Conservation (phyloP, 1,284 basidiomycete genomes). For the Cryptococcus jaspeensis region DNA sequence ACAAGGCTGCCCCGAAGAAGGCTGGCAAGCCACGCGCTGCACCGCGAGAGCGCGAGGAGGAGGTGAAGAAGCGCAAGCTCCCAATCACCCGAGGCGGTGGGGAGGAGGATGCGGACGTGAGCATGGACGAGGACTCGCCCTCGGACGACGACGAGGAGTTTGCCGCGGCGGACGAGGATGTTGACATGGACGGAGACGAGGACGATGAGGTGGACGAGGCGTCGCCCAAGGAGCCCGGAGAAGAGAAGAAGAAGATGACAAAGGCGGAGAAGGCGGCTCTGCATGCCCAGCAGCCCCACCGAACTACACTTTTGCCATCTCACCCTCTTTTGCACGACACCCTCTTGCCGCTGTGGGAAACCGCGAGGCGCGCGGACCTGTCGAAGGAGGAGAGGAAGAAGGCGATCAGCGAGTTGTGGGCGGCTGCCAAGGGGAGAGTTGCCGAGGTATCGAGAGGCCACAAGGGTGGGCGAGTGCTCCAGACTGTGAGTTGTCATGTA, state of each 20-base stretch:
- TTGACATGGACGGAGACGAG: conserved; percentile 3
- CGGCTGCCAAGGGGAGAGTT: conserved; percentile 70
- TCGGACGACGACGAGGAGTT: conserved; percentile 14
- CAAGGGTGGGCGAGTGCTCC: conserved; percentile 81
- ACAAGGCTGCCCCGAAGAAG: background rate
- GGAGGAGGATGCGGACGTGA: conserved; percentile 29
- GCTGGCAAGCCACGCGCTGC: conserved; percentile 9
- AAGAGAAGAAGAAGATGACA: conserved; percentile 34
- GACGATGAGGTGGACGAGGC: background rate
- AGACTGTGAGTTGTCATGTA: conserved; percentile 58
- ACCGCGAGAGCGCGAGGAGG: conserved; percentile 21
- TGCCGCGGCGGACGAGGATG: conserved; percentile 12
- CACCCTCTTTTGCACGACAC: conserved; percentile 71
- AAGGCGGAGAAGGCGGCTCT: conserved; percentile 45
- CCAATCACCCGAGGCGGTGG: conserved; percentile 43
- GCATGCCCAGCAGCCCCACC: conserved; percentile 50
- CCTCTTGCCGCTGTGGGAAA: conserved; percentile 66
- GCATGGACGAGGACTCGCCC: conserved; percentile 18
- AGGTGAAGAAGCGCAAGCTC: conserved; percentile 28
- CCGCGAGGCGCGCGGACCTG: conserved; percentile 71
- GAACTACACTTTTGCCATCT: conserved; percentile 74
- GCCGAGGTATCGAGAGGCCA: conserved; percentile 84
- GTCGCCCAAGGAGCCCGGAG: background rate
- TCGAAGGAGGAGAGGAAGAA: conserved; percentile 68
- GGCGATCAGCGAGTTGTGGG: conserved; percentile 69